Evolutionary conservation across 768 basidiomycete genomes (phyloP), one percentile per base, ranked within the genome.

Genomic region (Suillus subluteus): DNA sequence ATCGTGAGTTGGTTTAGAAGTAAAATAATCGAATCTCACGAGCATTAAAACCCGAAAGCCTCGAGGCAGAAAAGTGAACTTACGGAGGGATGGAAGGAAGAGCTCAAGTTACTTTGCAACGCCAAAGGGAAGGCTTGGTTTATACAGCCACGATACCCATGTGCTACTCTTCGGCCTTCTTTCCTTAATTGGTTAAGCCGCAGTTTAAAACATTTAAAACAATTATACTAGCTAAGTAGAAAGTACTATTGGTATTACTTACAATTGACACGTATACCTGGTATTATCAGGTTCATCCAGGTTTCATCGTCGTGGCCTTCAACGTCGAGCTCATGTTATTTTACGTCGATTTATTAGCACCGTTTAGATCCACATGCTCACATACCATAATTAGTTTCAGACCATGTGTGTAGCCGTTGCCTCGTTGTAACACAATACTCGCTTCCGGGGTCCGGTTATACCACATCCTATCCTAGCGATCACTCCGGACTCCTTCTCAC

Each of bases 71-170:
- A 15, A 37, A 37, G 9, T 41, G 40, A 41, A 58, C 73, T 70
- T 69, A 67, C 55, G 66, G 21, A 62, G 16, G 46, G 56, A 50
- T 62, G 65, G 58, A 54, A 62, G 63, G 66, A 59, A 66, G 30
- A 55, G 54, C 54, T 55, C 54, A 55, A 55, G 54, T 35, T 26
- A 52, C 50, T 52, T 50, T 32, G 30, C 63, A 63, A 62, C 63
- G 54, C 30, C 23, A 23, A 26, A 54, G 4, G 30, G 6, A 6
- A 46, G 21, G 44, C 21, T 15, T 26, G 21, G 54, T 30, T 54
- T 32, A n/a, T 54, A 54, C 52, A 54, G 52, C 52, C 52, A 54
- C 52, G 16, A 37, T n/a, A 3, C 12, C 55, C 55, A 56, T 56
- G 55, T 56, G 55, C 55, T 56, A n/a, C 55, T 6, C 11, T 12